Conservation (phyloP, 2,329 filamentous ascomycete genomes). For the Aspergillus brunneoviolaceus region DNA sequence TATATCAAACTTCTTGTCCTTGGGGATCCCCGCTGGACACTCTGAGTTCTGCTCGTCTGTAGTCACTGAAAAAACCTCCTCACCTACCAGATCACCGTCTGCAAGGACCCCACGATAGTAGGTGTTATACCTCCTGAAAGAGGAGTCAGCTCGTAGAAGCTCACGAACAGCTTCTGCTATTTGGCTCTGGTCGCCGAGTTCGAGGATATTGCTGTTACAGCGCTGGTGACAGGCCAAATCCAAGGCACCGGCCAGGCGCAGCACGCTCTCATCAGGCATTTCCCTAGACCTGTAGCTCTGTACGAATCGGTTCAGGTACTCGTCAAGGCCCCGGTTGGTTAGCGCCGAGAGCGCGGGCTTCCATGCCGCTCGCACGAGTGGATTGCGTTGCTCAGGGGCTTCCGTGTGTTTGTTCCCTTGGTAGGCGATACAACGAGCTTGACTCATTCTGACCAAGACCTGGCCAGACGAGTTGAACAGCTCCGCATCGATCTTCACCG, state of each 20-base stretch:
- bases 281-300: background rate
- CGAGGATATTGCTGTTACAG: background rate
- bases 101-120: background rate
- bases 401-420: background rate
- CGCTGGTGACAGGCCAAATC: constrained; percentile 3
- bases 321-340: background rate
- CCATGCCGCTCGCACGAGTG: background rate
- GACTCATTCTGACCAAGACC: background rate
- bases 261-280: background rate
- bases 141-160: background rate
- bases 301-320: background rate
- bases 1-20: background rate
- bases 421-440: background rate
- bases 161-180: background rate
- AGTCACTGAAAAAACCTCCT: background rate
- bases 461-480: background rate
- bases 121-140: background rate
- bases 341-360: constrained; percentile 3
- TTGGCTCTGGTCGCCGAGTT: background rate
- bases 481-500: background rate
- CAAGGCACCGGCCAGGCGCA: background rate
- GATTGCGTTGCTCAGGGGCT: background rate
- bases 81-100: background rate
- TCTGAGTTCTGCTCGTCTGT: too few relatives aligned
- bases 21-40: too few relatives aligned